Evolutionary conservation across 495 filamentous ascomycete genomes (phyloP).

Genomic region (Thozetella sp.): DNA sequence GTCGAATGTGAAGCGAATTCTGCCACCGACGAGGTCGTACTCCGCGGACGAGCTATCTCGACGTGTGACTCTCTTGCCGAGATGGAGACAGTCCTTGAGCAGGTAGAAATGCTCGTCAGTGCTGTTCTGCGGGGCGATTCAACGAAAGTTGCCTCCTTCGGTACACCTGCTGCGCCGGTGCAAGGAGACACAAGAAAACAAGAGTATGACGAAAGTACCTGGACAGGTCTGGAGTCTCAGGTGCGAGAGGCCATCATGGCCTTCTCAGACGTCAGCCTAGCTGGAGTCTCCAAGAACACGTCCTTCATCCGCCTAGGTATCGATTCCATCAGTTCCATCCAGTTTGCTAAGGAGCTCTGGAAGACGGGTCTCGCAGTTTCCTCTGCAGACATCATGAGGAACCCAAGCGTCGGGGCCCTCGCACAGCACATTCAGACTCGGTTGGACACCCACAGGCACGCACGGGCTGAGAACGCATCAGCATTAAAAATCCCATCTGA

Average conservation of each 20-base stretch:
- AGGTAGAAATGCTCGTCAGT: not conserved
- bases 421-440: not conserved
- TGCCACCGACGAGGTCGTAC: not conserved
- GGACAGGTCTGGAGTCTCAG: not conserved
- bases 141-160: not conserved
- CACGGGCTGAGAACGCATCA: not conserved
- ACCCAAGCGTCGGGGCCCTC: not conserved
- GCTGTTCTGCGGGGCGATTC: not conserved
- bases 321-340: not conserved
- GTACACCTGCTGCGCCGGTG: not conserved
- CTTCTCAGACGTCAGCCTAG: not conserved
- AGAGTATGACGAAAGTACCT: not conserved
- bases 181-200: not conserved
- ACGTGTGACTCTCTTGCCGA: not conserved
- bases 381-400: not conserved
- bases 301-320: not conserved
- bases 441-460: not conserved
- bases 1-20: slow-evolving; percentile 2
- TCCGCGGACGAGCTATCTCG: not conserved
- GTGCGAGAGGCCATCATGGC: not conserved
- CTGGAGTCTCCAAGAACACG: not conserved
- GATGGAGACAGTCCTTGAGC: not conserved
- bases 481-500: not conserved
- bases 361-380: not conserved
- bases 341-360: not conserved